These are phyloP conservation scores for Huntiella omanensis DNA, from an alignment of 2,329 filamentous ascomycete genomes.

Conservation along the genomic window DNA sequence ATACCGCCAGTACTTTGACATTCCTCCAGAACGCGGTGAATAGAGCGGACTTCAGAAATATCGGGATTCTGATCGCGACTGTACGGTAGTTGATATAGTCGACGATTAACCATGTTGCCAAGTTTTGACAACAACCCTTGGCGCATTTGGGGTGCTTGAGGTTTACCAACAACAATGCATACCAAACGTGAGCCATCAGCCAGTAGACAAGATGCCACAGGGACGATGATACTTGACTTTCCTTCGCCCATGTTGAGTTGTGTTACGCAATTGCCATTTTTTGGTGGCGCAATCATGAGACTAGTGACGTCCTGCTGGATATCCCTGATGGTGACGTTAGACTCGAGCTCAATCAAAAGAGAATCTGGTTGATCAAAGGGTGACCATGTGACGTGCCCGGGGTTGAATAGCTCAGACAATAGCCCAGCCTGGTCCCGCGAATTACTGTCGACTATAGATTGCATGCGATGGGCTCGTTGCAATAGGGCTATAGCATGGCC, in stretches of 20 bases:
- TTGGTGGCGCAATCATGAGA: conserved; percentile 30
- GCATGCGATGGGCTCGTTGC: conserved; percentile 25
- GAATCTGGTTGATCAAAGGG: conserved; percentile 34
- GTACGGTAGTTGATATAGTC: conserved; percentile 39
- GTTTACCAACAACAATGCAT: conserved; percentile 40
- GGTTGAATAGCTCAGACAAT: conserved; percentile 25
- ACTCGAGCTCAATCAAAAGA: conserved; percentile 46
- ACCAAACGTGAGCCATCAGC: conserved; percentile 32
- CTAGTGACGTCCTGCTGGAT: conserved; percentile 39
- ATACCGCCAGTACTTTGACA: conserved; percentile 33
- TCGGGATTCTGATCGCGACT: conserved; percentile 27
- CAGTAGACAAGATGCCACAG: conserved; percentile 36
- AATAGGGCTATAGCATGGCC: conserved; percentile 22
- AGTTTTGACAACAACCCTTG: conserved; percentile 35
- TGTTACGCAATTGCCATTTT: conserved; percentile 31
- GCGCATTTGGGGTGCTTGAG: conserved; percentile 41
- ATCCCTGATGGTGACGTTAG: conserved; percentile 37
- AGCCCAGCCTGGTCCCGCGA: conserved; percentile 16
- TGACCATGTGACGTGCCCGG: conserved; percentile 37
- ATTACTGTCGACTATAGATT: conserved; percentile 10
- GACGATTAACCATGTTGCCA: conserved; percentile 34
- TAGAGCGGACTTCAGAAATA: conserved; percentile 20
- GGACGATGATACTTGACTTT: conserved; percentile 50
- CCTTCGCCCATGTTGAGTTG: conserved; percentile 58
- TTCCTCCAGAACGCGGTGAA: conserved; percentile 15